Evolutionary conservation across 2,329 filamentous ascomycete species (phyloP).

Genomic region (Arachnopeziza araneosa): DNA sequence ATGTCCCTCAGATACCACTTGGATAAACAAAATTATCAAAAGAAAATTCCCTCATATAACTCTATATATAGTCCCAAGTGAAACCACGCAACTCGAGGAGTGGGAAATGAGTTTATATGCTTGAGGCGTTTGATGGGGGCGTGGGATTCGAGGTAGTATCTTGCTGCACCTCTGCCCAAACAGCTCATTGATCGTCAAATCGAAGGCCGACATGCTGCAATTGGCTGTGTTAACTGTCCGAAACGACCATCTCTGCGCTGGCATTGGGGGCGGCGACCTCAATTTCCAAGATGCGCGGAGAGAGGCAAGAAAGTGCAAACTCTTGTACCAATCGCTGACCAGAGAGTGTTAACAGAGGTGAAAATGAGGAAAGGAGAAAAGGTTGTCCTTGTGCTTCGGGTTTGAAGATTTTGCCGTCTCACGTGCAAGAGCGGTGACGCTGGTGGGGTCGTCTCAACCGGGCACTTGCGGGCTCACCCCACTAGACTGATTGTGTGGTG

Average conservation of each 20-base stretch:
- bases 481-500: too few relatives aligned
- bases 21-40: not conserved
- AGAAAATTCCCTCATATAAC: not conserved
- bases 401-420: too few relatives aligned
- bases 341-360: too few relatives aligned
- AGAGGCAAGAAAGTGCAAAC: too few relatives aligned
- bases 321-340: too few relatives aligned
- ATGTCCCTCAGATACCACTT: constrained; percentile 4
- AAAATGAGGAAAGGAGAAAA: too few relatives aligned
- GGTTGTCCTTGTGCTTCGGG: too few relatives aligned
- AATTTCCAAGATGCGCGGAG: too few relatives aligned
- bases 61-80: not conserved
- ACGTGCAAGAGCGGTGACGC: too few relatives aligned
- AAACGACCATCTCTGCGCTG: not conserved
- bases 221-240: not conserved
- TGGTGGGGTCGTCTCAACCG: too few relatives aligned
- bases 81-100: not conserved
- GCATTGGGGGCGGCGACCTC: not conserved
- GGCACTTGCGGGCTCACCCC: too few relatives aligned
- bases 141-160: not conserved
- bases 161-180: constrained; percentile 2
- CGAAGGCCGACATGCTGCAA: not conserved
- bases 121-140: not conserved
- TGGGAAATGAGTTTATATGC: constrained; percentile 1
- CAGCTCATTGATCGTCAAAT: not conserved